Conservation (phyloP, 75 land plant species). For the Selaginella tamariscina region DNA sequence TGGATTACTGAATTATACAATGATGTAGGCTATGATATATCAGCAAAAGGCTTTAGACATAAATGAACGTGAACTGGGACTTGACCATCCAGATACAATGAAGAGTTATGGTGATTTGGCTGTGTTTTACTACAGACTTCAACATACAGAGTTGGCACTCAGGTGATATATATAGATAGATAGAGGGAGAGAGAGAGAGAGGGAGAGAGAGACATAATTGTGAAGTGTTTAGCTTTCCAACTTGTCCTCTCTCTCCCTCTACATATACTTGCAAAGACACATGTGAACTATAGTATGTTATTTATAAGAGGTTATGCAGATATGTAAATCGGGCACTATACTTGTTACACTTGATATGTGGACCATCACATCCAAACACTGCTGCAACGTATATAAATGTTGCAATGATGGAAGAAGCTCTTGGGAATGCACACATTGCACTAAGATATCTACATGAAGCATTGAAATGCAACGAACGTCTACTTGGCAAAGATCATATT, state of each 20-base stretch:
- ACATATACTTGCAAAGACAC: not conserved
- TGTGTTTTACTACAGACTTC: constrained; percentile 10
- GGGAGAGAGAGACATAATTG: no score
- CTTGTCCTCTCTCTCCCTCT: no score
- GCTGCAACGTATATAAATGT: constrained; percentile 10
- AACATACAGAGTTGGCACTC: constrained; percentile 11
- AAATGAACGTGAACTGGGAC: constrained; percentile 9
- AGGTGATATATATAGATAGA: not conserved
- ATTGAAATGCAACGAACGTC: constrained; percentile 3
- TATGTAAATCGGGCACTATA: constrained; percentile 10
- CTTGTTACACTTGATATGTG: constrained; percentile 2
- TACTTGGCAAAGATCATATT: constrained; percentile 10
- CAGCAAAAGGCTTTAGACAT: constrained; percentile 12
- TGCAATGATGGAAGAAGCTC: constrained; percentile 11
- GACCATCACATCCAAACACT: constrained; percentile 8
- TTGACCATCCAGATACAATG: constrained; percentile 12
- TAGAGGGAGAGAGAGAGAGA: no score
- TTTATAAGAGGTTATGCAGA: not conserved
- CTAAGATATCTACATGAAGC: constrained; percentile 13
- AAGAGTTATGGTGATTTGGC: constrained; percentile 14
- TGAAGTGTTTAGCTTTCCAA: no score
- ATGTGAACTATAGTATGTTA: not conserved
- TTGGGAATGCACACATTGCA: constrained; percentile 6
- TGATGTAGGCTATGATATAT: constrained; percentile 9
- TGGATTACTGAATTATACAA: no score